Evolutionary conservation across 345 rosid genomes (phyloP).

Genomic region (Eucalyptus pauciflora): DNA sequence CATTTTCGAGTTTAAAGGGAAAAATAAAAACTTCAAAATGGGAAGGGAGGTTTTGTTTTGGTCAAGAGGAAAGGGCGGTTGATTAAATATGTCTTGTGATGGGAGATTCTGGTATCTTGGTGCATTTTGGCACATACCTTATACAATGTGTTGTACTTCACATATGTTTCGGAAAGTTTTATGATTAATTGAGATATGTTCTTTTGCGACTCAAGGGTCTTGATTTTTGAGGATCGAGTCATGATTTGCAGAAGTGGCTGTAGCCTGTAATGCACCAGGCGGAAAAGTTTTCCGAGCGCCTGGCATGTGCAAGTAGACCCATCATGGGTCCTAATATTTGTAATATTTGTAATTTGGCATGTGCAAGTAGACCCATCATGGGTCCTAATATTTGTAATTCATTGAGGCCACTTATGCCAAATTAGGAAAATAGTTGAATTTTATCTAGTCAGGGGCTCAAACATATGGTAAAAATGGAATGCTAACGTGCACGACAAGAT

Average conservation of each 20-base stretch:
- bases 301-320: not conserved
- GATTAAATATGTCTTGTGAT: not conserved
- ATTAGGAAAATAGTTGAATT: not conserved
- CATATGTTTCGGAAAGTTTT: not conserved
- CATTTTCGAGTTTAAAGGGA: accelerated
- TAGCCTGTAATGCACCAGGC: not conserved
- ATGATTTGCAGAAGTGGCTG: not conserved
- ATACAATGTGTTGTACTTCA: not conserved
- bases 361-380: not conserved
- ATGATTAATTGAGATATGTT: not conserved
- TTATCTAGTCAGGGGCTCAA: accelerated
- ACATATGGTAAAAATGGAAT: not conserved
- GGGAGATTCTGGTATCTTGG: not conserved
- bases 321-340: not conserved
- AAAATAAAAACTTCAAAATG: not conserved
- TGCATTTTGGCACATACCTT: not conserved
- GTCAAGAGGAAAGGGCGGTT: not conserved
- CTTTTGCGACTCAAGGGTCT: accelerated
- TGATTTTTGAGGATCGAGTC: accelerated
- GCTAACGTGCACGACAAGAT: not conserved
- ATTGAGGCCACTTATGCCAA: not conserved
- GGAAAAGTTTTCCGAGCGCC: not conserved
- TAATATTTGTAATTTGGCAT: not conserved
- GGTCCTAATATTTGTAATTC: not conserved
- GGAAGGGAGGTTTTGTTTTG: not conserved